A percentile compares a stretch with the other conserved stretches of the same genome.
Conservation (phyloP, 164 flowering plant genomes). For the Amborella trichopoda region DNA sequence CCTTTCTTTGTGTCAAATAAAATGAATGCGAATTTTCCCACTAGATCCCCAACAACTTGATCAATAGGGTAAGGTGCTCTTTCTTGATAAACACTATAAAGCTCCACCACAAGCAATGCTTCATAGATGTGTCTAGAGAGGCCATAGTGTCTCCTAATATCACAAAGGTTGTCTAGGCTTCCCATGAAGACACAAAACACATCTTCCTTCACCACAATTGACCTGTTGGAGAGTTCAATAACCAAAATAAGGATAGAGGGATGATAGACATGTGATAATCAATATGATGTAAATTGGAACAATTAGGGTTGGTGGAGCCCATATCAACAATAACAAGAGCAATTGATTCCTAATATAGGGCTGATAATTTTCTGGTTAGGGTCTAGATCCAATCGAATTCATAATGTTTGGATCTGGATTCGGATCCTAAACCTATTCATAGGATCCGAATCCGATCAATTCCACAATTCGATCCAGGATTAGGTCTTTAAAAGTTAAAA, state of each 20-base stretch:
- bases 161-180: conserved; percentile 24
- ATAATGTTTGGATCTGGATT: no score
- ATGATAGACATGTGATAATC: not conserved
- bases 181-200: conserved; percentile 40
- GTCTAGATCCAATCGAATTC: no score
- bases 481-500: no score
- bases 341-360: not conserved
- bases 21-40: conserved; percentile 45
- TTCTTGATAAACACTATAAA: conserved; percentile 37
- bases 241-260: not conserved
- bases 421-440: no score
- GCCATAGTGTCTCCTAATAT: conserved; percentile 33
- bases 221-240: conserved; percentile 12
- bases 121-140: conserved; percentile 31
- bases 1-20: conserved; percentile 24
- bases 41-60: conserved; percentile 38
- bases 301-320: not conserved
- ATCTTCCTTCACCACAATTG: conserved; percentile 34
- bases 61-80: conserved; percentile 55
- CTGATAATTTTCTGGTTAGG: not conserved
- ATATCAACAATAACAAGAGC: not conserved
- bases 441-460: no score
- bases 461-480: no score
- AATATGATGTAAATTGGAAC: not conserved
- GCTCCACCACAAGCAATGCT: conserved; percentile 35